Conservation (phyloP, 129 eudicot genomes). For the Flaveria brownii region DNA sequence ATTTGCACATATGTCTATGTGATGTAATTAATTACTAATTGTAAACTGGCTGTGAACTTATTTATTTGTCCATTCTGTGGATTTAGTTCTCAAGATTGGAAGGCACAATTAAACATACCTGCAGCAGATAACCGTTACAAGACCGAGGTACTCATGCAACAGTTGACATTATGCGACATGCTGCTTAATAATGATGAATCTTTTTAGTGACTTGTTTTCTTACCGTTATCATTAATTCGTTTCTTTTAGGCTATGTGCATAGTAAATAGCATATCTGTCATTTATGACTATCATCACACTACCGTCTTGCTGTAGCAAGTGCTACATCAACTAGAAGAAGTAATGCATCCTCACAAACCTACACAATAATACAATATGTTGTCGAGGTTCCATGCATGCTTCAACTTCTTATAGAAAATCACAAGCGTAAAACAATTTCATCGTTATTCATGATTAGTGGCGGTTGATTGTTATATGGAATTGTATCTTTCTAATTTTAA, state of each 20-base stretch:
- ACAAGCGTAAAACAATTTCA: neutral
- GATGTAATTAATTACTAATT: slow-evolving; percentile 10
- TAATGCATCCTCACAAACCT: slow-evolving; percentile 10
- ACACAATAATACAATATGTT: neutral
- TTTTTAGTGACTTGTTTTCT: neutral
- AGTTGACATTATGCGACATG: slow-evolving; percentile 18
- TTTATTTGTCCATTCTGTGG: slow-evolving; percentile 22
- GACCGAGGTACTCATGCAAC: slow-evolving; percentile 61
- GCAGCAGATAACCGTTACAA: slow-evolving; percentile 62
- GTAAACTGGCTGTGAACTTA: slow-evolving; percentile 21
- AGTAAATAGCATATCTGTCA: neutral
- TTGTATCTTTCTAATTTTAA: neutral
- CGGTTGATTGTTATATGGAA: slow-evolving; percentile 9
- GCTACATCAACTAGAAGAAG: neutral
- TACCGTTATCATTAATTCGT: slow-evolving; percentile 3
- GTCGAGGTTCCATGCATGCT: neutral
- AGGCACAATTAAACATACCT: slow-evolving; percentile 56
- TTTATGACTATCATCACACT: slow-evolving; percentile 2
- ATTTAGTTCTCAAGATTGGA: slow-evolving; percentile 74
- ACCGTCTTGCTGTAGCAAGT: slow-evolving; percentile 12
- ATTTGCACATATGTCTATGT: slow-evolving; percentile 1
- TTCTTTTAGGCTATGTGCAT: neutral
- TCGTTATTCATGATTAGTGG: neutral
- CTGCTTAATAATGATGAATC: slow-evolving; percentile 15
- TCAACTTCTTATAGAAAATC: neutral